phyloP scores from a whole-genome alignment of 129 eudicot genomes.

The Cynara cardunculus region DNA sequence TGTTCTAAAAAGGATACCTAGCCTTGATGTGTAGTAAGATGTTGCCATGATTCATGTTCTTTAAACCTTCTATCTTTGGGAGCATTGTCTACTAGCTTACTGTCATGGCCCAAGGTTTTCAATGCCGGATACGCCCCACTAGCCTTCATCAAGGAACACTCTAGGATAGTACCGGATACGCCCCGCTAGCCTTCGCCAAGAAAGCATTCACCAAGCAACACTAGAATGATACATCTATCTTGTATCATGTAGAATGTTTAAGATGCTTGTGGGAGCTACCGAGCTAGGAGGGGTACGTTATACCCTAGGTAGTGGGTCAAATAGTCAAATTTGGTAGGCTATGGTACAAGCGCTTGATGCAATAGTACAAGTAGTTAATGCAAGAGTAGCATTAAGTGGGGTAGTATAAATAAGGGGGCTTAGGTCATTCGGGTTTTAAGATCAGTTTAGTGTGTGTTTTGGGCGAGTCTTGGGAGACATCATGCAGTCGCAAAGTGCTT shows the following conservation, averaged over 20 bases:
- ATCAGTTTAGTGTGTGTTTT: no score
- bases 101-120: background rate
- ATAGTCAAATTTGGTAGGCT: no score
- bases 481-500: no score
- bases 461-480: no score
- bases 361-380: no score
- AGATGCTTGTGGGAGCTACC: background rate
- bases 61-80: background rate
- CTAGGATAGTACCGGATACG: background rate
- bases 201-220: background rate
- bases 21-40: background rate
- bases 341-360: no score
- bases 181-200: no score
- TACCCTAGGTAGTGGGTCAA: no score
- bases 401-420: no score
- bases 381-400: no score
- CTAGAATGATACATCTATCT: background rate
- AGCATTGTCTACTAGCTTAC: background rate
- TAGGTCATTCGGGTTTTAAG: no score
- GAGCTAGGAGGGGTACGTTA: background rate
- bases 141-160: background rate
- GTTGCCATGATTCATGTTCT: background rate
- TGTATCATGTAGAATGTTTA: background rate
- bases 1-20: background rate
- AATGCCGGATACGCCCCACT: background rate